phyloP scores from a whole-genome alignment of 768 basidiomycete species.

The Russula ochroleuca region DNA sequence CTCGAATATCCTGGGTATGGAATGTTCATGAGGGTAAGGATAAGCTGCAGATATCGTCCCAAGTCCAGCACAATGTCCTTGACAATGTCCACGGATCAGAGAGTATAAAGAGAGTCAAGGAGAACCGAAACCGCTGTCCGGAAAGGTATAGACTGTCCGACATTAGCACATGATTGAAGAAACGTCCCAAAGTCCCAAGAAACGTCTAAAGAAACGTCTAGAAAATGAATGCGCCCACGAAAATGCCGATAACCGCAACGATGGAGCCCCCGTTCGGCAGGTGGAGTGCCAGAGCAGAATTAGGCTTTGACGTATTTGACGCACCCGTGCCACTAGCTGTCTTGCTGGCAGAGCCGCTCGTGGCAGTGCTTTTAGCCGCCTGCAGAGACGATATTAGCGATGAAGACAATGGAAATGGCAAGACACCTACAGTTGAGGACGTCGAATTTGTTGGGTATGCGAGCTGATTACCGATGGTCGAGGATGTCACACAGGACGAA shows the following conservation, averaged over 20 bases:
- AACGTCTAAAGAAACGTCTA: neutral
- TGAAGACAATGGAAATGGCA: neutral
- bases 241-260: neutral
- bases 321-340: neutral
- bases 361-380: neutral
- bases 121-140: neutral
- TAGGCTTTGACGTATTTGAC: slow-evolving; percentile 6
- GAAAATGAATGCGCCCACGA: slow-evolving; percentile 1
- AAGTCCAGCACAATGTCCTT: slow-evolving; percentile 1
- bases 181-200: neutral
- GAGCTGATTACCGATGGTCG: slow-evolving; percentile 48
- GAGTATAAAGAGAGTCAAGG: neutral
- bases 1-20: neutral
- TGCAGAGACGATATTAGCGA: neutral
- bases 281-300: neutral
- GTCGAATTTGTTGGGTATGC: neutral
- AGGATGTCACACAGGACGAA: slow-evolving; percentile 52
- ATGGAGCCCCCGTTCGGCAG: neutral
- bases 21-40: neutral
- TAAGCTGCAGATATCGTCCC: neutral
- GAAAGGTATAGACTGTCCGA: neutral
- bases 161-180: neutral
- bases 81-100: neutral
- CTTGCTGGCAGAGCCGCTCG: neutral
- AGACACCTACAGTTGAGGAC: slow-evolving; percentile 12